A percentile compares a stretch with the other conserved stretches of the same genome.
These are phyloP conservation scores for Metschnikowia chrysomelidarum DNA, from an alignment of 805 yeast genomes.

Conservation along the genomic window DNA sequence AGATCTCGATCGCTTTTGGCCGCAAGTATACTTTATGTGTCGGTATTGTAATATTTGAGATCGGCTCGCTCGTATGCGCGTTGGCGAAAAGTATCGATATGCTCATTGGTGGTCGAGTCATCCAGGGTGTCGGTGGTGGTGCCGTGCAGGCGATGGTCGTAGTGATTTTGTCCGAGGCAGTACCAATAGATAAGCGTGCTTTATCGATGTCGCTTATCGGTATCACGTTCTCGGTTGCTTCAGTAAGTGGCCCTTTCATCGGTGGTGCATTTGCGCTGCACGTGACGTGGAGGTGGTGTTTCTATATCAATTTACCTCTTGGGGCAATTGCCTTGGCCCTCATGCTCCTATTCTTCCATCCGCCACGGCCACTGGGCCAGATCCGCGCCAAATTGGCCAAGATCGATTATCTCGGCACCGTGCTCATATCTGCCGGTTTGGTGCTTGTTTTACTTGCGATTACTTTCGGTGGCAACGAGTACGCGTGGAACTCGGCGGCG, in stretches of 20 bases:
- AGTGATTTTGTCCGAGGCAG: slow-evolving; percentile 56
- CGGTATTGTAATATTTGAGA: slow-evolving; percentile 53
- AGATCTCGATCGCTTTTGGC: slow-evolving; percentile 54
- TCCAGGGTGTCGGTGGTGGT: slow-evolving; percentile 72
- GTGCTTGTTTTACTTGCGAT: slow-evolving; percentile 48
- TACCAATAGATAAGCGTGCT: slow-evolving; percentile 43
- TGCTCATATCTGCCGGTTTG: slow-evolving; percentile 40
- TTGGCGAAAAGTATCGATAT: slow-evolving; percentile 52
- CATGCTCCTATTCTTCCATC: slow-evolving; percentile 42
- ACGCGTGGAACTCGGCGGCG: slow-evolving; percentile 55
- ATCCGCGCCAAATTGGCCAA: slow-evolving; percentile 35
- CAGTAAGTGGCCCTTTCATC: slow-evolving; percentile 59
- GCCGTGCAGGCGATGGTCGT: slow-evolving; percentile 58
- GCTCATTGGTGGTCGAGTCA: slow-evolving; percentile 68
- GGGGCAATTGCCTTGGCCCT: slow-evolving; percentile 50
- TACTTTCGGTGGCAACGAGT: slow-evolving; percentile 53
- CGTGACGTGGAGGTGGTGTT: slow-evolving; percentile 76
- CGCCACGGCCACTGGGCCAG: slow-evolving; percentile 45
- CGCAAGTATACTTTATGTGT: slow-evolving; percentile 48
- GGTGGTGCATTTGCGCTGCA: slow-evolving; percentile 64
- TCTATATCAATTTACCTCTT: slow-evolving; percentile 65
- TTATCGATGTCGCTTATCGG: slow-evolving; percentile 39
- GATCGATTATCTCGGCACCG: slow-evolving; percentile 51
- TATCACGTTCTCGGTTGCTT: slow-evolving; percentile 47
- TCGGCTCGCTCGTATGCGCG: slow-evolving; percentile 63